Base-by-base conservation (phyloP, 1,284 basidiomycete genomes). In the Erythrobasidium hasegawianum region DNA sequence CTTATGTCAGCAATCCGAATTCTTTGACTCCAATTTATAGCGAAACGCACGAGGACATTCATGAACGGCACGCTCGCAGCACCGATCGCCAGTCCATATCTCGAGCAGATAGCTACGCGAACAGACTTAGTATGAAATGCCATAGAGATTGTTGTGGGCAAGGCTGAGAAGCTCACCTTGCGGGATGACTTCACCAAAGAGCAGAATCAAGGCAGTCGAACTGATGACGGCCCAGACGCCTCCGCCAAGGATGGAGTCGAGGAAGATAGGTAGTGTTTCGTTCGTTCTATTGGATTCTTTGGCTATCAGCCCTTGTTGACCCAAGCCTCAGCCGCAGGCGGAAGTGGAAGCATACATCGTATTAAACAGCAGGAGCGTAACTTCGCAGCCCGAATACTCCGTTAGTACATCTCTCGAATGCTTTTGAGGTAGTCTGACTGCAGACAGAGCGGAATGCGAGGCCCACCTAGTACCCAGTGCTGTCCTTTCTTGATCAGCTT, bases 381-480 rank as follows among this genome's bases (percentile, higher is more conserved):
- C 60, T 57, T 66, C 29, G 8, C 18, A 47, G 18, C 5, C 24
- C n/a, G 43, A n/a, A n/a, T n/a, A n/a, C n/a, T n/a, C n/a, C n/a
- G n/a, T n/a, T n/a, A n/a, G n/a, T n/a, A n/a, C n/a, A n/a, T n/a
- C n/a, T n/a, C n/a, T n/a, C n/a, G n/a, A n/a, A n/a, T n/a, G n/a
- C n/a, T n/a, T n/a, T n/a, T n/a, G n/a, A n/a, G n/a, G n/a, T n/a
- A n/a, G n/a, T n/a, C n/a, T n/a, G n/a, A n/a, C n/a, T n/a, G n/a
- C n/a, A n/a, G n/a, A 11, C 20, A 26, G 57, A 22, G 38, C 24
- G 8, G 16, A 26, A 22, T 20, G 57, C 2, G 11, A 2, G 16
- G 50, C 62, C 9, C 88, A 56, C 95, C 91, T 20, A 97, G 83
- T 11, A 97, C 91, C 93, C 94, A 97, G 78, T 97, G 94, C 11